Percentiles rank a stretch among this genome's conserved stretches.
phyloP scores from a whole-genome alignment of 2,329 filamentous ascomycete species.

The Fusarium bulbicola region DNA sequence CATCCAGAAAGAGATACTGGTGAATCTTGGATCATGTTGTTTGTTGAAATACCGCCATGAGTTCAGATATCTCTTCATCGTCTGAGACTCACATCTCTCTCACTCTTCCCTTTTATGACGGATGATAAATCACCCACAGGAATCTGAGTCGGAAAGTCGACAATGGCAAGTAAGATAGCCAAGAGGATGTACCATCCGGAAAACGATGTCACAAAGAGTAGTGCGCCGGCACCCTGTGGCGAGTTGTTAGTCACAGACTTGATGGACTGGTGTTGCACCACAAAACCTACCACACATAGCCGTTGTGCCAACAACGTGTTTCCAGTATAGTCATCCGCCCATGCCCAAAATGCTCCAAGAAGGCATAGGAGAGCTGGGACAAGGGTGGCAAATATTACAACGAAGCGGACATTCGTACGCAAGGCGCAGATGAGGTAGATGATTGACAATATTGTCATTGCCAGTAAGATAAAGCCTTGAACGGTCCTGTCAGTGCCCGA shows the following conservation, averaged over 20 bases:
- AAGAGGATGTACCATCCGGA: background rate
- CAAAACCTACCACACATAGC: background rate
- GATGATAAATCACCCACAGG: background rate
- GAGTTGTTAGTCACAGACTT: accelerated
- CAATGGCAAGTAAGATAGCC: background rate
- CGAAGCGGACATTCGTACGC: background rate
- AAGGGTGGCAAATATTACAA: background rate
- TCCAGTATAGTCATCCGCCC: background rate
- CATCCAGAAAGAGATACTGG: background rate
- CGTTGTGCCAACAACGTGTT: background rate
- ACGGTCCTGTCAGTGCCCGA: too few species aligned
- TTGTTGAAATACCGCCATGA: too few species aligned
- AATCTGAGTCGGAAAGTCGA: background rate
- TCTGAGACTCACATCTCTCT: background rate
- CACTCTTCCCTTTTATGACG: background rate
- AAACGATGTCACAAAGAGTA: background rate
- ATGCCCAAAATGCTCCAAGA: background rate
- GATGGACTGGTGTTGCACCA: accelerated
- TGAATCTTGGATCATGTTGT: background rate
- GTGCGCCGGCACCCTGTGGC: background rate
- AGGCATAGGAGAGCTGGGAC: background rate
- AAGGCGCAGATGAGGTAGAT: background rate
- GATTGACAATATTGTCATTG: background rate
- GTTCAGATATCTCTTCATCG: too few species aligned
- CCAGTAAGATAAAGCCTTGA: background rate